phyloP scores from a whole-genome alignment of 345 rosid genomes.

The Salix exigua region DNA sequence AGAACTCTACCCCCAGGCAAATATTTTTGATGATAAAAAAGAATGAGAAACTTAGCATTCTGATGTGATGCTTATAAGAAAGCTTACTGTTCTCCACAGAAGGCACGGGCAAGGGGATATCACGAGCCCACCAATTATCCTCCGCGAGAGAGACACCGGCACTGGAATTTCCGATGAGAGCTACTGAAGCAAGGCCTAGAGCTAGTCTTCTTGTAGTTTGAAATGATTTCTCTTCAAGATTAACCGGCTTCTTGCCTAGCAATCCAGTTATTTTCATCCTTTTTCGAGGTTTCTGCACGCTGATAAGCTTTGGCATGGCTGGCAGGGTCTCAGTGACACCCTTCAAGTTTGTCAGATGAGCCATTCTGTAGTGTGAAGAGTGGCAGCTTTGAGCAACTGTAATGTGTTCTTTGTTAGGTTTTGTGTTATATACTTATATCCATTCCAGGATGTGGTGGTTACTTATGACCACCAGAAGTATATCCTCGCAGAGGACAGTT shows the following conservation, averaged over 20 bases:
- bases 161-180: constrained; percentile 33
- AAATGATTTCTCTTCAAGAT: constrained; percentile 28
- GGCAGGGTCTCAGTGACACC: constrained; percentile 32
- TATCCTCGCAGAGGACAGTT: constrained; percentile 37
- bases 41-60: background rate
- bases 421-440: constrained; percentile 24
- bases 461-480: constrained; percentile 36
- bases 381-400: background rate
- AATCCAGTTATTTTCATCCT: constrained; percentile 23
- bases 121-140: constrained; percentile 66
- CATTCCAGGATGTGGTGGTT: constrained; percentile 2
- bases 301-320: constrained; percentile 24
- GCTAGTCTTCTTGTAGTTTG: constrained; percentile 55
- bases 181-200: constrained; percentile 54
- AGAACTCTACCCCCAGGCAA: background rate
- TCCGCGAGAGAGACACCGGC: constrained; percentile 48
- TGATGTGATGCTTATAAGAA: background rate
- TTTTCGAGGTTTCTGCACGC: constrained; percentile 13
- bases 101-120: constrained; percentile 58
- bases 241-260: constrained; percentile 27
- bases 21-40: background rate
- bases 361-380: constrained; percentile 29
- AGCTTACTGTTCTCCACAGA: constrained; percentile 64
- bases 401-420: background rate
- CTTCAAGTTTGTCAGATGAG: constrained; percentile 41